Conservation (phyloP, 129 eudicot species). For the Heracleum sosnowskyi region DNA sequence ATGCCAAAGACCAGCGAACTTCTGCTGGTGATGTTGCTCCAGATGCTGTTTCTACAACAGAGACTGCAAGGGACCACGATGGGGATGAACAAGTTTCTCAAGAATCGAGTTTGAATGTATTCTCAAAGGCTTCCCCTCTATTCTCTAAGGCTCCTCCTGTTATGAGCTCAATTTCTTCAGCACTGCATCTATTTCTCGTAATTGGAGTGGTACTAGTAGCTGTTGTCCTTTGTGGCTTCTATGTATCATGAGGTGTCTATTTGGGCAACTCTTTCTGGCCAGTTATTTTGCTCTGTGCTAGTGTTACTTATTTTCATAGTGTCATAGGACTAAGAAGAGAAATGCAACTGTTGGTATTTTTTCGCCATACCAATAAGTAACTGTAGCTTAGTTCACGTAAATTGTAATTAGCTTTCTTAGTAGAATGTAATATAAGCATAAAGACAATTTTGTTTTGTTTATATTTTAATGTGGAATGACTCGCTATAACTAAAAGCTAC, state of each 20-base stretch:
- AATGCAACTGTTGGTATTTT: neutral
- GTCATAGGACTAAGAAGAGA: neutral
- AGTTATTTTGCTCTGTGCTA: neutral
- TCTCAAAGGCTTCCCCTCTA: neutral
- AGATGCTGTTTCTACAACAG: slow-evolving; percentile 3
- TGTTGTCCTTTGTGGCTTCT: neutral
- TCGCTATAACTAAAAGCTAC: neutral
- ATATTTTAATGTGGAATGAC: neutral
- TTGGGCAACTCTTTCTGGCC: neutral
- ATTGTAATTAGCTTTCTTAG: neutral
- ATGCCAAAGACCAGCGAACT: slow-evolving; percentile 3
- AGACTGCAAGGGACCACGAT: neutral
- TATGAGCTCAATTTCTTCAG: neutral
- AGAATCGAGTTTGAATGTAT: neutral
- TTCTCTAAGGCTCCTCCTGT: neutral
- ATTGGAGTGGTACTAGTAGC: neutral
- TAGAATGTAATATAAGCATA: neutral
- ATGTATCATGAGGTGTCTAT: neutral
- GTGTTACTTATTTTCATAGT: neutral
- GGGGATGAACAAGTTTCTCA: neutral
- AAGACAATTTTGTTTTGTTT: neutral
- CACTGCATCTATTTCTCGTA: neutral
- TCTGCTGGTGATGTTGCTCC: neutral
- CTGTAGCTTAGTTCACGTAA: neutral
- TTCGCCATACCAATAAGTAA: neutral